Base-by-base conservation (phyloP, 164 flowering plant genomes). In the Berberis vulgaris region DNA sequence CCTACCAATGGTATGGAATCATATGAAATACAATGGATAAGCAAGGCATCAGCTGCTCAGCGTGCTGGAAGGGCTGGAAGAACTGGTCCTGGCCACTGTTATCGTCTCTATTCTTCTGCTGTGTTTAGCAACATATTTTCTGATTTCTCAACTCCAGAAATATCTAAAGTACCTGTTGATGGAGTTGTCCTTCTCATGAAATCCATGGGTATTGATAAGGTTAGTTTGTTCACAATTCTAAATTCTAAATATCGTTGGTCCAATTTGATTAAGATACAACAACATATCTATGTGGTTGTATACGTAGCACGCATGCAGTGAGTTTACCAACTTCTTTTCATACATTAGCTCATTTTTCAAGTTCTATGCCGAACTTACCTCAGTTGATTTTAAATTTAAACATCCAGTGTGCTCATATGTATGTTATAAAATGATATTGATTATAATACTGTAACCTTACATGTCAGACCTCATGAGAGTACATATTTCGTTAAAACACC, bases 11-110 rank as follows among this genome's bases (percentile, higher is more conserved):
- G 99, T 13, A 84, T 95, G 80, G 99, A 88, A 80, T 68, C 82
- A 4, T 95, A 81, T 77, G 89, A 87, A 62, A 71, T 95, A 55
- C 91, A 91, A 64, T 91, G 97, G 97, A 95, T 91, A 74, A 95
- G 99, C 72, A 91, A 91, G 73, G 99, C 99, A 61, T 95, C 99
- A 38, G 99, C 97, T 76, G 83, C 89, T 52, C 99, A 95, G 70
- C 91, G 99, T 62, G 90, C 97, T 39, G 99, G 99, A 68, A 83
- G 99, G 72, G 91, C 99, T 66, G 99, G 99, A 73, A 86, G 99
- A 78, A 94, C 96, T 46, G 97, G 86, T 5, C 99, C 99, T 69
- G 99, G 99, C 41, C 96, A 91, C 64, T 91, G 96, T 67, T 94
- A 91, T 66, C 88, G 97, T 65, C 88, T 94, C 38, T 94, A 94